Base-by-base conservation (phyloP, 176 grass and related monocot species). In the Musa troglodytarum region DNA sequence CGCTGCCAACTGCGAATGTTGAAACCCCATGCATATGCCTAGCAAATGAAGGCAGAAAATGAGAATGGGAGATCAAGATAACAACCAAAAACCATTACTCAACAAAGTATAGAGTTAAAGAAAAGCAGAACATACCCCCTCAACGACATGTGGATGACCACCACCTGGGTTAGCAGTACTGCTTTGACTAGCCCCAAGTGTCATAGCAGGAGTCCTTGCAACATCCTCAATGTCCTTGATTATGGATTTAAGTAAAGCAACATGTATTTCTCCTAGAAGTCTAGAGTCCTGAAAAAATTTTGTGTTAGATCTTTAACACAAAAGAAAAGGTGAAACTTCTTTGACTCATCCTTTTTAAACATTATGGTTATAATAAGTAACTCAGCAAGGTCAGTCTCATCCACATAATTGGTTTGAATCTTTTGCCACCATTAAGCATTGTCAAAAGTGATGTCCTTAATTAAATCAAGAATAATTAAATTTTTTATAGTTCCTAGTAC, bases 161-260 rank as follows among this genome's bases (percentile, higher is more conserved):
- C 95, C 95, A 67, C 88, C 82, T 53, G 90, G 90, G 77, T 82
- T 94, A 80, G 84, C 79, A 82, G 92, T 77, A 82, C 78, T 81
- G 50, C 77, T 86, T 78, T 96, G 89, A 77, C 90, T 94, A 79
- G 82, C 78, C 65, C 95, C 90, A 22, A 78, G 81, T 71, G 83
- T 69, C 77, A 79, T 87, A 80, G 95, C 92, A 74, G 95, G 91
- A 80, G 82, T 85, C 25, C 88, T 86, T 2, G 90, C 84, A 79
- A 99, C 88, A 78, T 94, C 88, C 84, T 99, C 86, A 25, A 99
- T 99, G 79, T 99, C 90, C 78, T 99, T 99, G 80, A 99, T 85
- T 58, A 99, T 87, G 54, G 74, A 80, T 91, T 90, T 99, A 71
- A 99, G 79, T 54, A 99, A 43, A 82, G 82, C 73, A 69, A 99